phyloP scores from a whole-genome alignment of 2,329 filamentous ascomycete species.

The Podosphaera fusca region DNA sequence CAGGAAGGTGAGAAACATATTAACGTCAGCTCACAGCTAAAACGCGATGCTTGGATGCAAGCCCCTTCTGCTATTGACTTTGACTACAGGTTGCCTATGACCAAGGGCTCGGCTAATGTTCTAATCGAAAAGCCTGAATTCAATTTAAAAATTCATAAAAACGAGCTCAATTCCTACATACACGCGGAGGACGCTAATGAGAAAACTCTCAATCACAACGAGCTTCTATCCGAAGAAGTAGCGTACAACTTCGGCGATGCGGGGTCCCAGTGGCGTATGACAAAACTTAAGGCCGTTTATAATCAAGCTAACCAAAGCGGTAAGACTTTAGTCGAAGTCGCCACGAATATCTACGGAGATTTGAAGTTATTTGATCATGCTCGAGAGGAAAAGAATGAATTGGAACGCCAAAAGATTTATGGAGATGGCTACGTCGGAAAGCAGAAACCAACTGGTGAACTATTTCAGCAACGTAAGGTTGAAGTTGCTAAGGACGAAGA shows the following conservation, averaged over 20 bases:
- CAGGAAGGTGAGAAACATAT: conserved; percentile 25
- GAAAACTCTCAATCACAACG: conserved; percentile 13
- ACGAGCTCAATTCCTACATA: conserved; percentile 58
- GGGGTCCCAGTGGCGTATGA: conserved; percentile 92
- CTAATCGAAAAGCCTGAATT: conserved; percentile 14
- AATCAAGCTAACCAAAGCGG: conserved; percentile 51
- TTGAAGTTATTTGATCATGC: conserved; percentile 77
- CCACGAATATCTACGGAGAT: conserved; percentile 58
- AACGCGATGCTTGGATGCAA: conserved; percentile 88
- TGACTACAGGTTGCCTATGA: conserved; percentile 50
- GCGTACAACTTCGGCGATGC: conserved; percentile 73
- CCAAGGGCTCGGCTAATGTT: conserved; percentile 28
- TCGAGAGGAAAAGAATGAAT: conserved; percentile 73
- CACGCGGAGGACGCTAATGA: conserved; percentile 26
- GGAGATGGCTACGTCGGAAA: conserved; percentile 68
- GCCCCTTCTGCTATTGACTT: conserved; percentile 60
- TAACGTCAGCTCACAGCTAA: conserved; percentile 11
- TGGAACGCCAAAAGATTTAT: conserved; percentile 64
- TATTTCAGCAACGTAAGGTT: conserved; percentile 55
- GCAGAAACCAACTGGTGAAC: conserved; percentile 66
- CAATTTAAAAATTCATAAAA: conserved; percentile 35
- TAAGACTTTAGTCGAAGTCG: conserved; percentile 57
- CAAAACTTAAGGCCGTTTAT: conserved; percentile 72
- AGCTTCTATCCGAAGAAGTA: conserved; percentile 27
- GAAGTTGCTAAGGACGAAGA: conserved; percentile 13